These are phyloP conservation scores for Thozetella sp. DNA, from an alignment of 495 filamentous ascomycete genomes.

Conservation along the genomic window DNA sequence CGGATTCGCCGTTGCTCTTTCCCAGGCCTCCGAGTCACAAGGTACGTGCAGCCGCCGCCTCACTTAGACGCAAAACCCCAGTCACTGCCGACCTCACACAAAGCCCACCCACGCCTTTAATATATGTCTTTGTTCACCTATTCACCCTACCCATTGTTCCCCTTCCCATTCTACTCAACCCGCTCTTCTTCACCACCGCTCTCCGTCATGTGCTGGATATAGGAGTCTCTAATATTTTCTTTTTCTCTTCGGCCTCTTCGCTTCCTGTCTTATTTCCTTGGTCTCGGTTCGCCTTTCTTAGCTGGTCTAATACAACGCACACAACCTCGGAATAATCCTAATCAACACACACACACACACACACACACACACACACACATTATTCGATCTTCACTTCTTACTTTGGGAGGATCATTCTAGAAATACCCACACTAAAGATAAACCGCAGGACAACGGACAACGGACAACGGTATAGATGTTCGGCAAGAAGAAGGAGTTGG, in stretches of 20 bases:
- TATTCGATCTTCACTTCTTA: neutral
- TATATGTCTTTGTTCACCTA: no score
- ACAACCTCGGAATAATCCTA: conserved; percentile 1
- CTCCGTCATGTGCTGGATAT: conserved; percentile 3
- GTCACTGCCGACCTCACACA: neutral
- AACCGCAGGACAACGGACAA: conserved; percentile 5
- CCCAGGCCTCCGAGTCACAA: neutral
- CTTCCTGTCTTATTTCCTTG: neutral
- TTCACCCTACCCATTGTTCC: neutral
- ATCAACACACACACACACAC: neutral
- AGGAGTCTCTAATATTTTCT: conserved; percentile 3
- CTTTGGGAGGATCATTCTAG: neutral
- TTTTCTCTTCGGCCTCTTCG: conserved; percentile 8
- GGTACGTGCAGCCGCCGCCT: neutral
- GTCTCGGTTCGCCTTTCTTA: conserved; percentile 10
- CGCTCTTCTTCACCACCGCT: neutral
- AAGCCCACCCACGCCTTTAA: neutral
- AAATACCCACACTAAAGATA: neutral
- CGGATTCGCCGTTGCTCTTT: neutral
- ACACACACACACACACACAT: neutral
- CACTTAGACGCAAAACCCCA: neutral
- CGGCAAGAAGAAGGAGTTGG: conserved; percentile 22
- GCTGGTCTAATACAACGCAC: conserved; percentile 17
- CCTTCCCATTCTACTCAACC: neutral
- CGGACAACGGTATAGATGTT: conserved; percentile 13